Evolutionary conservation across 257 asterid genomes (phyloP).

Genomic region (Henckelia pumila): DNA sequence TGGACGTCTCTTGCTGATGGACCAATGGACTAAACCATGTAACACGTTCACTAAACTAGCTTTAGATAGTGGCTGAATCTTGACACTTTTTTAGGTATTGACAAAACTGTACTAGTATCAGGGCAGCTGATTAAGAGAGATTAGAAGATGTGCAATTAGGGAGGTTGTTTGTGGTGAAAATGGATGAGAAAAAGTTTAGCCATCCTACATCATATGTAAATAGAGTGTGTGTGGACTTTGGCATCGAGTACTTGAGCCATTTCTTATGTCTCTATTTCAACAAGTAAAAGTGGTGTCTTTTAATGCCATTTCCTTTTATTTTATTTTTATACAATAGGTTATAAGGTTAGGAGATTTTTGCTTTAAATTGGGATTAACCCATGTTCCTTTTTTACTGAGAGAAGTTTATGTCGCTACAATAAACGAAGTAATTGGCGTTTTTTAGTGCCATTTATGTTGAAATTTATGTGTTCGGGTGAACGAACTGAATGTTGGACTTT

Average conservation of each 20-base stretch:
- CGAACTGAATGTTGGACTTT: no score
- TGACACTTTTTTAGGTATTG: not conserved
- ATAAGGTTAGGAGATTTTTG: no score
- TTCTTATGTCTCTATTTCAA: not conserved
- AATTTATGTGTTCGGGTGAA: no score
- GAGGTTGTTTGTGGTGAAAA: not conserved
- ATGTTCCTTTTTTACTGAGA: no score
- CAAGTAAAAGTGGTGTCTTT: not conserved
- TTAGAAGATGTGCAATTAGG: not conserved
- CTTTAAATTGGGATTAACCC: no score
- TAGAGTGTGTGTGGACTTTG: not conserved
- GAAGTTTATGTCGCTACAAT: no score
- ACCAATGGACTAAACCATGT: not conserved
- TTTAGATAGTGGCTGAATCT: not conserved
- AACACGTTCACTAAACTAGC: not conserved
- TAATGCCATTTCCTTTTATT: not conserved
- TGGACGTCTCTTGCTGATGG: no score
- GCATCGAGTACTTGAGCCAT: not conserved
- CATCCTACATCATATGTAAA: not conserved
- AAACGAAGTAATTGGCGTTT: not conserved
- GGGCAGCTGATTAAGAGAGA: not conserved
- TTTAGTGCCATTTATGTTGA: not conserved
- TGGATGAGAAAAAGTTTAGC: not conserved
- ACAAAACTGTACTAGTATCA: not conserved
- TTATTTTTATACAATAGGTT: no score